Evolutionary conservation across 139 green algal genomes (phyloP), one percentile per base, ranked within the genome.

Genomic region (Klebsormidium nitens): DNA sequence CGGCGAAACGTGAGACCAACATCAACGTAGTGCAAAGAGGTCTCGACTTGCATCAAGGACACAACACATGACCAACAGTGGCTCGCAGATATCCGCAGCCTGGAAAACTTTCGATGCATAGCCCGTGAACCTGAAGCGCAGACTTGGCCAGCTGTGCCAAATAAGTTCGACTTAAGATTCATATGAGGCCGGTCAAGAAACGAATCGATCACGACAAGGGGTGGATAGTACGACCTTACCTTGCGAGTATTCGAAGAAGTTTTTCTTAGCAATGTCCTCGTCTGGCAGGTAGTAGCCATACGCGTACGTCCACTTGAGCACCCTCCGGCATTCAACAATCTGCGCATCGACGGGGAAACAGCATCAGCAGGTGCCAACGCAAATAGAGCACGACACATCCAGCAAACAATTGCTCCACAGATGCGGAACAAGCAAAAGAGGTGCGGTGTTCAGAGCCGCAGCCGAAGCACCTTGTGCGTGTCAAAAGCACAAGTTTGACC

Each of bases 221-320:
- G 46, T 26, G n/a, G n/a, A n/a, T n/a, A n/a, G 5, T 36, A 66
- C 5, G 35, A 71, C 11, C 64, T 72, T 38, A 79, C 76, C 70
- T 62, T 82, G 76, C 19, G 81, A 36, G 52, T 77, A 77, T 44
- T 83, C 77, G 52, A 81, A 83, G 39, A 83, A 81, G 14, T 71
- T 40, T 17, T 38, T 23, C 72, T 52, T 52, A 8, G 66, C 77
- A 3, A 57, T 26, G 14, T 76, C 64, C 64, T 36, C 31, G 64
- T 72, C 72, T 0, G 66, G 55, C 2, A 75, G 66, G 84, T 96
- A 97, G 82, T 91, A 97, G 14, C 91, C 93, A 56, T 90, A 95
- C 8, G 89, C 87, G 74, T 98, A 98, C 40, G 93, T 96, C 91
- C 93, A 99, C 83, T 96, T 98, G 11, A 99, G 83, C n/a, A 96